Evolutionary conservation across 495 filamentous ascomycete genomes (phyloP).

Genomic region (Chlorociboria aeruginascens): DNA sequence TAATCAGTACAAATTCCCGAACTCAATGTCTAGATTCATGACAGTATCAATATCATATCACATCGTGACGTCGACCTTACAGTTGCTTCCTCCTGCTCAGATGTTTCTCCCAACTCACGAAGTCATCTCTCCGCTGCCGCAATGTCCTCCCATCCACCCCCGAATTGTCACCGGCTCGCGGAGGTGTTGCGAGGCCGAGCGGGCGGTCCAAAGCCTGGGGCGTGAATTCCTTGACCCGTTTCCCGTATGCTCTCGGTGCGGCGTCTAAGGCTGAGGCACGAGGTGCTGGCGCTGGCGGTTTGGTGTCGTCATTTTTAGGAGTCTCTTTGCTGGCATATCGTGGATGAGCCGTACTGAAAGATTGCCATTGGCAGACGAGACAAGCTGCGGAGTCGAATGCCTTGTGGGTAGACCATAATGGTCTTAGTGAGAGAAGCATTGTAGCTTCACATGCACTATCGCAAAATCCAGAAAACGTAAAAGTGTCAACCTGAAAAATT

Average conservation of each 20-base stretch:
- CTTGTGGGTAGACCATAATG: constrained; percentile 8
- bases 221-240: constrained; percentile 44
- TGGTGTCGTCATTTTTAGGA: background rate
- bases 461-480: background rate
- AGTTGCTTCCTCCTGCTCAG: constrained; percentile 57
- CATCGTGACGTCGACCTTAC: no score
- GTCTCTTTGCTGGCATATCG: constrained; percentile 23
- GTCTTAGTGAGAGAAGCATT: constrained; percentile 14
- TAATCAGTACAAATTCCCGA: background rate
- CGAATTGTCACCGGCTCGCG: constrained; percentile 64
- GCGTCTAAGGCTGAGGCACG: constrained; percentile 27
- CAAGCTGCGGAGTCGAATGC: constrained; percentile 21
- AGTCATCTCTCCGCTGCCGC: constrained; percentile 63
- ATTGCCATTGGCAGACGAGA: constrained; percentile 35
- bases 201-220: constrained; percentile 64
- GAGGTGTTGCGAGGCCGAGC: constrained; percentile 66
- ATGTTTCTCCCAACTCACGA: constrained; percentile 76
- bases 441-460: background rate
- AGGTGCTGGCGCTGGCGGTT: background rate
- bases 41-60: background rate
- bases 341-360: constrained; percentile 32
- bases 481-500: background rate
- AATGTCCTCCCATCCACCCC: constrained; percentile 58
- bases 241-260: constrained; percentile 42
- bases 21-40: no score